A percentile compares a stretch with the other conserved stretches of the same genome.
phyloP scores from a whole-genome alignment of 139 green algal genomes.

The Klebsormidium nitens region DNA sequence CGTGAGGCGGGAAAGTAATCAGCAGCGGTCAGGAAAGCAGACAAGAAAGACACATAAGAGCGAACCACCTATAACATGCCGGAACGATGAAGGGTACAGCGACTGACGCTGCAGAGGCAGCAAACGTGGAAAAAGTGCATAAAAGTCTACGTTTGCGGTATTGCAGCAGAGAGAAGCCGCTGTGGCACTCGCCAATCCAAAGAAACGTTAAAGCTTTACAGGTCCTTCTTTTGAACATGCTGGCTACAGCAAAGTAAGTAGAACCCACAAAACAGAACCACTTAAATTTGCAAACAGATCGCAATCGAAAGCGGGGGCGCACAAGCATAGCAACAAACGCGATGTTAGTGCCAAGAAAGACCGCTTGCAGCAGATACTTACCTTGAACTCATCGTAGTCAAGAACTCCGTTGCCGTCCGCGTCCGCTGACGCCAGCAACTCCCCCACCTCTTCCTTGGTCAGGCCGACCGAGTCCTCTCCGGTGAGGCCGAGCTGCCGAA shows the following conservation, averaged over 20 bases:
- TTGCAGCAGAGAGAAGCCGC: too few relatives aligned
- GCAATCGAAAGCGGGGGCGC: not conserved
- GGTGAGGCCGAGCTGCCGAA: constrained; percentile 28
- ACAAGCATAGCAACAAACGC: too few relatives aligned
- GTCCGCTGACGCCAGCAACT: constrained; percentile 63
- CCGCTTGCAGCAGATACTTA: too few relatives aligned
- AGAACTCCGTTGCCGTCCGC: constrained; percentile 56
- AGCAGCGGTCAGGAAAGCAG: too few relatives aligned
- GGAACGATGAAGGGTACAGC: not conserved
- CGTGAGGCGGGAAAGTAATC: too few relatives aligned
- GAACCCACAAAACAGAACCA: not conserved
- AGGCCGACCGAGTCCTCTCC: constrained; percentile 17
- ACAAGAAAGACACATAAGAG: not conserved
- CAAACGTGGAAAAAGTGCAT: too few relatives aligned
- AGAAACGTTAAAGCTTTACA: not conserved
- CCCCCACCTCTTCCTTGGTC: constrained; percentile 51
- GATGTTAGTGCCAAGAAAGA: too few relatives aligned
- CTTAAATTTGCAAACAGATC: not conserved
- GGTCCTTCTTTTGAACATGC: not conserved
- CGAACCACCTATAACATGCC: not conserved
- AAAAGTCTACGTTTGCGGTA: constrained; percentile 3
- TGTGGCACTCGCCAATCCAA: not conserved
- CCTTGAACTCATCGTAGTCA: constrained; percentile 76
- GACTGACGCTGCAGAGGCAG: not conserved
- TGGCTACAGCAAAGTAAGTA: not conserved